phyloP scores from a whole-genome alignment of 495 filamentous ascomycete genomes.

The Pyrenula massariospora region DNA sequence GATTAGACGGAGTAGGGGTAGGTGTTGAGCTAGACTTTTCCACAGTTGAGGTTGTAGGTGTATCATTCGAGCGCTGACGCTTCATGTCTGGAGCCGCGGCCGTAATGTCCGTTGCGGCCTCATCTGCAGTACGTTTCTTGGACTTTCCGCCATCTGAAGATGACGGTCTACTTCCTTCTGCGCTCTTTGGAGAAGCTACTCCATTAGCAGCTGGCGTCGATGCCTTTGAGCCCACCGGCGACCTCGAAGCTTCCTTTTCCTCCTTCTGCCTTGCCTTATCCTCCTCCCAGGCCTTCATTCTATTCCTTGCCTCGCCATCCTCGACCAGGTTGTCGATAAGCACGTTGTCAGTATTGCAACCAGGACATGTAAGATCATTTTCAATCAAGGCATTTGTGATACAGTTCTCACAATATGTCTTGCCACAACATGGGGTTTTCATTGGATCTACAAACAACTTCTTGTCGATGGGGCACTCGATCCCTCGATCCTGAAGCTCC shows the following conservation, averaged over 20 bases:
- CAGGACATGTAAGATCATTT: constrained; percentile 91
- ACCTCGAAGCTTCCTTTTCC: constrained; percentile 52
- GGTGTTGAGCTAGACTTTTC: constrained; percentile 3
- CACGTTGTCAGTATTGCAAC: constrained; percentile 79
- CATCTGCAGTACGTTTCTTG: constrained; percentile 77
- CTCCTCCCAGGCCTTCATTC: constrained; percentile 68
- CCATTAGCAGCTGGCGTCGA: constrained; percentile 16
- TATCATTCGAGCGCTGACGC: constrained; percentile 4
- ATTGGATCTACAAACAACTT: constrained; percentile 93
- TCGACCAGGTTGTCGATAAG: constrained; percentile 80
- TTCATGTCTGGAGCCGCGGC: constrained; percentile 15
- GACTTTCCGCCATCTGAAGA: constrained; percentile 15
- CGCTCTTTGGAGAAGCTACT: constrained; percentile 22
- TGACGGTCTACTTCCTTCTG: constrained; percentile 4
- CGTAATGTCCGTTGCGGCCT: constrained; percentile 33
- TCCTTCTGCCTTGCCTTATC: constrained; percentile 50
- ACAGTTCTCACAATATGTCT: constrained; percentile 98
- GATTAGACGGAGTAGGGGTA: constrained; percentile 7
- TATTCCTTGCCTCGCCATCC: constrained; percentile 65
- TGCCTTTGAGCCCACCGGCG: constrained; percentile 11
- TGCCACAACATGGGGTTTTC: constrained; percentile 95
- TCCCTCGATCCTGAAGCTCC: constrained; percentile 70
- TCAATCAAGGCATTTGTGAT: constrained; percentile 95
- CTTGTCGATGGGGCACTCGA: constrained; percentile 92
- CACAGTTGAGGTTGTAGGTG: constrained; percentile 12